Percentiles rank a stretch among this genome's conserved stretches.
Conservation (phyloP, 768 basidiomycete genomes). For the Phaeotremella fagi region DNA sequence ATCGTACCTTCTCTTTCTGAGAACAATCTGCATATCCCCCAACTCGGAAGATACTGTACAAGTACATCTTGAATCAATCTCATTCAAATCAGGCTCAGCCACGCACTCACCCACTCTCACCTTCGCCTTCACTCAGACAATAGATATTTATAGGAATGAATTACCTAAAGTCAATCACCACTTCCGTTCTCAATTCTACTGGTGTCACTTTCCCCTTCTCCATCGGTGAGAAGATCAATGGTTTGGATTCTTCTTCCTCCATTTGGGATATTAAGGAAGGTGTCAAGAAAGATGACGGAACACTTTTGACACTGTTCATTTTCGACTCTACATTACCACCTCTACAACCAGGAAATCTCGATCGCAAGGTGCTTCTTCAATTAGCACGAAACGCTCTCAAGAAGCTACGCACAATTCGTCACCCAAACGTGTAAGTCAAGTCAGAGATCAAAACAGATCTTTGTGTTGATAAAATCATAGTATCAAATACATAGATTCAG, state of each 20-base stretch:
- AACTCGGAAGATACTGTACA: background rate
- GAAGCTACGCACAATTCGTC: slow-evolving; percentile 82
- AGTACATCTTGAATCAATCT: background rate
- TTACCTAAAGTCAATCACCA: slow-evolving; percentile 55
- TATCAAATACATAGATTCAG: slow-evolving; percentile 87
- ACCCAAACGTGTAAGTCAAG: slow-evolving; percentile 73
- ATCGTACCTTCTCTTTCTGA: too few species aligned
- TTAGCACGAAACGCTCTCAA: slow-evolving; percentile 84
- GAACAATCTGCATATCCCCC: background rate
- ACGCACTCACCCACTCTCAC: too few species aligned
- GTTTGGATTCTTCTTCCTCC: slow-evolving; percentile 58
- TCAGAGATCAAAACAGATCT: background rate
- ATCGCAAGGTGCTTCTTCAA: slow-evolving; percentile 61
- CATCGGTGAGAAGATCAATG: slow-evolving; percentile 66
- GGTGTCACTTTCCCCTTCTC: slow-evolving; percentile 84
- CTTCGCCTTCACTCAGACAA: too few species aligned
- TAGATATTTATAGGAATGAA: slow-evolving; percentile 62
- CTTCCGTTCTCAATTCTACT: slow-evolving; percentile 79
- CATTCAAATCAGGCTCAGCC: too few species aligned
- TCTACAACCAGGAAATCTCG: slow-evolving; percentile 45
- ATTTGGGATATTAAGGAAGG: slow-evolving; percentile 85
- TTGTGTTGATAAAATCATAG: slow-evolving; percentile 24
- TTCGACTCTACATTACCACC: slow-evolving; percentile 58
- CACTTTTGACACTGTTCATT: slow-evolving; percentile 81
- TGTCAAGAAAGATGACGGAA: slow-evolving; percentile 89